phyloP scores from a whole-genome alignment of 495 filamentous ascomycete genomes.

The Aspergillus conjunctus region DNA sequence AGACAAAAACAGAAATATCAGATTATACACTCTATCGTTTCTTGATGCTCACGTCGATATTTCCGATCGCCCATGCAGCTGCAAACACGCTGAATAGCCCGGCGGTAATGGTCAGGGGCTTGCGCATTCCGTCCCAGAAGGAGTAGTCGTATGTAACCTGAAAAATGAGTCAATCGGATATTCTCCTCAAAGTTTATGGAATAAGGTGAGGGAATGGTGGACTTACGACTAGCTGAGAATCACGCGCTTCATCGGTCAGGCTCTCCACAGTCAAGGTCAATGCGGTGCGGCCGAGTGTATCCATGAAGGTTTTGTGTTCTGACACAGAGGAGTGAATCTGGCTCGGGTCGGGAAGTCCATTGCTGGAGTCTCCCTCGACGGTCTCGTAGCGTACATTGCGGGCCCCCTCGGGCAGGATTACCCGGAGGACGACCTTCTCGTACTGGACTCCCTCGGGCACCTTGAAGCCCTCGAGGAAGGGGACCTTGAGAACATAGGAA shows the following conservation, averaged over 20 bases:
- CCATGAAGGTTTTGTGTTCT: slow-evolving; percentile 83
- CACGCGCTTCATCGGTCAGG: slow-evolving; percentile 83
- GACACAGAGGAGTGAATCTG: slow-evolving; percentile 54
- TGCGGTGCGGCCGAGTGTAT: slow-evolving; percentile 85
- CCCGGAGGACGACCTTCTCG: slow-evolving; percentile 73
- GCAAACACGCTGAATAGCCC: slow-evolving; percentile 74
- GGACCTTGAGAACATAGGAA: slow-evolving; percentile 84
- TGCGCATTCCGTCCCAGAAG: slow-evolving; percentile 71
- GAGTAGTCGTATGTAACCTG: slow-evolving; percentile 84
- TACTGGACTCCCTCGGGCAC: slow-evolving; percentile 82
- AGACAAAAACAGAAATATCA: slow-evolving; percentile 24
- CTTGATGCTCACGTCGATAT: slow-evolving; percentile 72
- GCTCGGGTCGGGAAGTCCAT: slow-evolving; percentile 39
- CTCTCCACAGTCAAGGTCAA: slow-evolving; percentile 81
- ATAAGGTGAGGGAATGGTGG: not conserved
- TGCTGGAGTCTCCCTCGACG: slow-evolving; percentile 40
- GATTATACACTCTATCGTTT: slow-evolving; percentile 42
- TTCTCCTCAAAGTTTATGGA: too few relatives aligned
- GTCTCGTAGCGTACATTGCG: slow-evolving; percentile 64
- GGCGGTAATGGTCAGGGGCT: slow-evolving; percentile 82
- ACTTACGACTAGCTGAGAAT: slow-evolving; percentile 72
- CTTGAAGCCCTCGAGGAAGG: slow-evolving; percentile 93
- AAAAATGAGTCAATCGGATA: not conserved
- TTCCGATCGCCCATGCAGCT: slow-evolving; percentile 73
- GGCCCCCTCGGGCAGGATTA: slow-evolving; percentile 90